These are phyloP conservation scores for Thozetella sp. DNA, from an alignment of 495 filamentous ascomycete species.

Conservation along the genomic window DNA sequence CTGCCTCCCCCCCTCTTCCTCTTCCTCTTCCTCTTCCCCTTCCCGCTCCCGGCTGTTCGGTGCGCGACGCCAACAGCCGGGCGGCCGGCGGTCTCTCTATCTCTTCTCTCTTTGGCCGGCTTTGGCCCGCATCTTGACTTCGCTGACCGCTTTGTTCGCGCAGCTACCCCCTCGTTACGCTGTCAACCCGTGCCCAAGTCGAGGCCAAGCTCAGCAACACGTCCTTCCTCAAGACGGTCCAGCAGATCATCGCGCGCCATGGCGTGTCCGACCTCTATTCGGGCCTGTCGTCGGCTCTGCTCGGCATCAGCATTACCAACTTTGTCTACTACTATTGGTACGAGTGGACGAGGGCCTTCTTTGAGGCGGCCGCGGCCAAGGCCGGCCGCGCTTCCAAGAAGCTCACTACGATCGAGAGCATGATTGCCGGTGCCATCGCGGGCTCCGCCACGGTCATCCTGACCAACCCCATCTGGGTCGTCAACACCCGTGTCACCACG, in stretches of 20 bases:
- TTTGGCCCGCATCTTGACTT: not conserved
- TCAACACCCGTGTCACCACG: slow-evolving; percentile 98
- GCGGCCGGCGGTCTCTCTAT: not conserved
- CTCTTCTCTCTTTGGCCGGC: not conserved
- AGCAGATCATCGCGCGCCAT: slow-evolving; percentile 88
- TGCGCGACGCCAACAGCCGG: not conserved
- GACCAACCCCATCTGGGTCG: slow-evolving; percentile 98
- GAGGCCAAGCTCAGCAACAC: slow-evolving; percentile 92
- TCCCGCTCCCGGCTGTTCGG: too few relatives aligned
- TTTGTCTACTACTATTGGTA: slow-evolving; percentile 99
- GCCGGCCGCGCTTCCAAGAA: slow-evolving; percentile 78
- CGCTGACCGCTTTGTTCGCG: slow-evolving; percentile 11
- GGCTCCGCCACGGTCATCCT: slow-evolving; percentile 91
- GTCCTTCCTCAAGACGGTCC: slow-evolving; percentile 75
- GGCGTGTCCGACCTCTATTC: slow-evolving; percentile 83
- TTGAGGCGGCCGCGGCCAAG: slow-evolving; percentile 77
- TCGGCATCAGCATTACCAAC: slow-evolving; percentile 98
- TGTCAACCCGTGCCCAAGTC: slow-evolving; percentile 96
- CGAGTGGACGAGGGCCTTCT: slow-evolving; percentile 91
- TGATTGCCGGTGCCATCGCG: slow-evolving; percentile 94
- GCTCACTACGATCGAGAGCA: slow-evolving; percentile 86
- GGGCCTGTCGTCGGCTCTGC: slow-evolving; percentile 90
- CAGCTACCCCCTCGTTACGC: slow-evolving; percentile 91
- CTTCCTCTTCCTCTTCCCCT: slow-evolving; percentile 1
- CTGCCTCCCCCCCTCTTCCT: slow-evolving; percentile 10